Evolutionary conservation across 768 basidiomycete species (phyloP).

Genomic region (Kwoniella botswanensis): DNA sequence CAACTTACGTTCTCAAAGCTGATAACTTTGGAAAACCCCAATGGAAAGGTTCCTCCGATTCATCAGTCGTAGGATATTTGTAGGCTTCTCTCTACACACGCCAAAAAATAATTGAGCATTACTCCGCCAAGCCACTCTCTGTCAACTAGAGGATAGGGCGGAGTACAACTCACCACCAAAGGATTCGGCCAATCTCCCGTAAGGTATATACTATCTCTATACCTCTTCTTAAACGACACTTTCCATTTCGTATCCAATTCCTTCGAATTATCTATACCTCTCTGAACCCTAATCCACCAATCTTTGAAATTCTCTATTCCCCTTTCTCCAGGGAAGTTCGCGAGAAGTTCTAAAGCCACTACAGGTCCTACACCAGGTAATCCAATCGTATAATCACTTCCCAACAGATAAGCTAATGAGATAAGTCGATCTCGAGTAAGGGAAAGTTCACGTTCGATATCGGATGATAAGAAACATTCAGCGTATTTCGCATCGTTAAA

Average conservation of each 20-base stretch:
- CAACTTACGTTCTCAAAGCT: conserved; percentile 75
- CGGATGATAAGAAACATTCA: conserved; percentile 85
- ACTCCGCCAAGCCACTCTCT: neutral
- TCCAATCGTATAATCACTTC: conserved; percentile 96
- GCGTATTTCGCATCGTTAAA: conserved; percentile 99
- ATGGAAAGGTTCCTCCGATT: conserved; percentile 89
- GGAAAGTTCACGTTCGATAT: conserved; percentile 84
- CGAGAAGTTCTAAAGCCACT: conserved; percentile 90
- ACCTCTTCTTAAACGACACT: conserved; percentile 86
- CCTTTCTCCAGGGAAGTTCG: conserved; percentile 85
- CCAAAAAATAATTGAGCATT: conserved; percentile 13
- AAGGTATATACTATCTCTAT: conserved; percentile 75
- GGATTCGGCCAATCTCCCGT: conserved; percentile 87
- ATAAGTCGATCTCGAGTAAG: conserved; percentile 84
- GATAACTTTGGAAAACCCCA: conserved; percentile 98
- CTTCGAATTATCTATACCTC: conserved; percentile 76
- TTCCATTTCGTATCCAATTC: conserved; percentile 79
- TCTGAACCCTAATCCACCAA: conserved; percentile 95
- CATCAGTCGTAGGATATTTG: conserved; percentile 85
- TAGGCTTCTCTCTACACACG: conserved; percentile 80
- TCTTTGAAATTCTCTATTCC: conserved; percentile 84
- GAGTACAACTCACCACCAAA: conserved; percentile 70
- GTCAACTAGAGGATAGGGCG: too few relatives aligned
- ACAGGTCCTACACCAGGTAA: conserved; percentile 92
- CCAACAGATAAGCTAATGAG: conserved; percentile 87